A percentile compares a stretch with the other conserved stretches of the same genome.
These are phyloP conservation scores for Musa balbisiana DNA, from an alignment of 202 grass and related monocot species.

Conservation along the genomic window DNA sequence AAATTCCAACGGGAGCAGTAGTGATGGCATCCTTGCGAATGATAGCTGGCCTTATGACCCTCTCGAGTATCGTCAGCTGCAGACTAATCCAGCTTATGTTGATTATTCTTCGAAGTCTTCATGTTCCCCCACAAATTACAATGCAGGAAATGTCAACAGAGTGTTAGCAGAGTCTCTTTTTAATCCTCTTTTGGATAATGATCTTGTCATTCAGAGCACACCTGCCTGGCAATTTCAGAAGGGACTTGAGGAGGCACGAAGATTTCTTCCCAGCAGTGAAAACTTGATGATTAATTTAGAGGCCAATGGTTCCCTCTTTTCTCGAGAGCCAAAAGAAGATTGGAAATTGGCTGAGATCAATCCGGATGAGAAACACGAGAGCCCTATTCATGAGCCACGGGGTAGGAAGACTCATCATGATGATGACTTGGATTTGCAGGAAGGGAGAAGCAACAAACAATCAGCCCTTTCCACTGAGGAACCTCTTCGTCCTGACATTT, in stretches of 20 bases:
- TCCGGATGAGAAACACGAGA: not conserved
- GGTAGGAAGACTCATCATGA: not conserved
- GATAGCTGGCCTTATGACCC: constrained; percentile 3
- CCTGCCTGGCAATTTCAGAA: constrained; percentile 18
- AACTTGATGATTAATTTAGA: constrained; percentile 13
- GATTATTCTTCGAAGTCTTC: not conserved
- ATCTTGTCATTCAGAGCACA: not conserved
- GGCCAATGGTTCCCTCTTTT: not conserved
- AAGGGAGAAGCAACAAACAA: constrained; percentile 16
- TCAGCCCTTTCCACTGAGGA: not conserved
- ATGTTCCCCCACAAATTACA: not conserved
- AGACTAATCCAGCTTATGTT: not conserved
- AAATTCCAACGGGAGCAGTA: not conserved
- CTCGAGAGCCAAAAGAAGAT: not conserved
- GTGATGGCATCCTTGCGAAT: not conserved
- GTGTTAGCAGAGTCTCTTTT: not conserved
- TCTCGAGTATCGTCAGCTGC: constrained; percentile 14
- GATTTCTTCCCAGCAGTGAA: constrained; percentile 10
- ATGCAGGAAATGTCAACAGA: not conserved
- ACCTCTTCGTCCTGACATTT: not conserved
- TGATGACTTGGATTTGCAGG: constrained; percentile 13
- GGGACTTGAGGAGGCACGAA: constrained; percentile 17
- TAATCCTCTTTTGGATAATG: not conserved
- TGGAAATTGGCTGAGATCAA: not conserved
- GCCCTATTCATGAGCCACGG: not conserved